Percentiles rank a stretch among this genome's conserved stretches.
These are phyloP conservation scores for Moesziomyces sp. DNA, from an alignment of 1,284 basidiomycete species.

Conservation along the genomic window DNA sequence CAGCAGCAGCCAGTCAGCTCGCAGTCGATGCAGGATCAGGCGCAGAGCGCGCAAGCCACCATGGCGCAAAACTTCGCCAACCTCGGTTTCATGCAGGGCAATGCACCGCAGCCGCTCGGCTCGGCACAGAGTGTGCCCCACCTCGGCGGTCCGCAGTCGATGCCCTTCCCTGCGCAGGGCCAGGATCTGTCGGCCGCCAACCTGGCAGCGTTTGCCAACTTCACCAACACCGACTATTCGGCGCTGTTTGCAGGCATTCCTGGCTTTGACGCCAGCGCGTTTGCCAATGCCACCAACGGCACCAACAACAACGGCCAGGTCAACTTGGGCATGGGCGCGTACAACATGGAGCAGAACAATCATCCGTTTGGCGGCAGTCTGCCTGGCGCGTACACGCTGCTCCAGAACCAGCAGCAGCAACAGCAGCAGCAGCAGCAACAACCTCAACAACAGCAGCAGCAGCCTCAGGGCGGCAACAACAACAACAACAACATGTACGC, in stretches of 20 bases:
- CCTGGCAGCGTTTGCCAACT: slow-evolving; percentile 32
- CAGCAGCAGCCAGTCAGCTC: slow-evolving; percentile 9
- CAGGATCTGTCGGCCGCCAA: slow-evolving; percentile 20
- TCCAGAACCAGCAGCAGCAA: slow-evolving; percentile 40
- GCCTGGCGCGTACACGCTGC: slow-evolving; percentile 54
- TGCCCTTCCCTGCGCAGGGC: slow-evolving; percentile 52
- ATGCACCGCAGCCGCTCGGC: slow-evolving; percentile 46
- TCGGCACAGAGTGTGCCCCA: slow-evolving; percentile 49
- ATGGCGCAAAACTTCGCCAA: slow-evolving; percentile 45
- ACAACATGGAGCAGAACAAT: slow-evolving; percentile 40
- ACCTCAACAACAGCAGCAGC: slow-evolving; percentile 23
- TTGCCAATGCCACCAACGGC: slow-evolving; percentile 17
- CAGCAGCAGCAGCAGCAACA: slow-evolving; percentile 13
- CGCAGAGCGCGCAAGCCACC: slow-evolving; percentile 40
- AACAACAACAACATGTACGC: background rate
- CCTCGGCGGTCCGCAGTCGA: slow-evolving; percentile 56
- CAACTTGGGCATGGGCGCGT: slow-evolving; percentile 33
- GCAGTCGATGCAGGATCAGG: slow-evolving; percentile 45
- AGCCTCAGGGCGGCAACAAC: background rate
- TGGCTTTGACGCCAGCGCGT: slow-evolving; percentile 32
- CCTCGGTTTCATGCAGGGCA: slow-evolving; percentile 36
- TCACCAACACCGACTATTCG: slow-evolving; percentile 32
- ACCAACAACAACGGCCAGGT: slow-evolving; percentile 21
- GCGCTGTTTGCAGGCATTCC: slow-evolving; percentile 45
- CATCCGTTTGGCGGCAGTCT: slow-evolving; percentile 57